Conservation (phyloP, 2,329 filamentous ascomycete genomes). For the Ascochyta fabae region DNA sequence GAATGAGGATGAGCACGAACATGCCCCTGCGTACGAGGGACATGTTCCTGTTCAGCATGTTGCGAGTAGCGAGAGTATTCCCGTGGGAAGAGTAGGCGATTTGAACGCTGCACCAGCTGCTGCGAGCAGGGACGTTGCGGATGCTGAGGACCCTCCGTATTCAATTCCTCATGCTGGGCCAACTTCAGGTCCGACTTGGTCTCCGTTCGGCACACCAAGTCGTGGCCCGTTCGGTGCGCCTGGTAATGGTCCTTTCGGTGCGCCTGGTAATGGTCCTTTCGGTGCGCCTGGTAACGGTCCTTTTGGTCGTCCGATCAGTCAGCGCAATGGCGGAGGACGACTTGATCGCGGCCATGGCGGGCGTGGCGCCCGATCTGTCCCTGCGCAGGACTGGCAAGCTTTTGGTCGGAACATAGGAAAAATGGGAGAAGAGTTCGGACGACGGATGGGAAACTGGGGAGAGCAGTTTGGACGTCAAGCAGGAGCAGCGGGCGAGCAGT, state of each 20-base stretch:
- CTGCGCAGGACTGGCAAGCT: slow-evolving; percentile 23
- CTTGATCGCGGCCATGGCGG: background rate
- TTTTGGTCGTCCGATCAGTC: slow-evolving; percentile 3
- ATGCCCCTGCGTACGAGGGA: slow-evolving; percentile 30
- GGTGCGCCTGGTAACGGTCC: too few species aligned
- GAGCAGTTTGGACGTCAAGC: slow-evolving; percentile 38
- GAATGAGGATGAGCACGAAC: slow-evolving; percentile 22
- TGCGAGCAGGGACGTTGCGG: background rate
- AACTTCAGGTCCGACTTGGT: slow-evolving; percentile 11
- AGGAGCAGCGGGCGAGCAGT: slow-evolving; percentile 27
- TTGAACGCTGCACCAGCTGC: background rate
- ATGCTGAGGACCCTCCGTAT: slow-evolving; percentile 34
- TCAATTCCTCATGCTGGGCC: slow-evolving; percentile 27
- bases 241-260: slow-evolving; percentile 17
- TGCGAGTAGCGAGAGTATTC: slow-evolving; percentile 26
- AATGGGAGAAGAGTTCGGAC: slow-evolving; percentile 45
- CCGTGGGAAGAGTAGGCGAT: slow-evolving; percentile 27
- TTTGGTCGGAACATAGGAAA: slow-evolving; percentile 29
- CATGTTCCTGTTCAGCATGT: slow-evolving; percentile 37
- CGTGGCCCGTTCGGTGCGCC: slow-evolving; percentile 18
- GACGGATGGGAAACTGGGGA: slow-evolving; percentile 38
- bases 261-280: background rate
- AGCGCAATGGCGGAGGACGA: background rate
- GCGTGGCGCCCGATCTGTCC: slow-evolving; percentile 3
- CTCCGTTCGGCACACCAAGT: slow-evolving; percentile 23